These are phyloP conservation scores for Talaromyces atroroseus DNA, from an alignment of 2,329 filamentous ascomycete genomes.

Conservation along the genomic window DNA sequence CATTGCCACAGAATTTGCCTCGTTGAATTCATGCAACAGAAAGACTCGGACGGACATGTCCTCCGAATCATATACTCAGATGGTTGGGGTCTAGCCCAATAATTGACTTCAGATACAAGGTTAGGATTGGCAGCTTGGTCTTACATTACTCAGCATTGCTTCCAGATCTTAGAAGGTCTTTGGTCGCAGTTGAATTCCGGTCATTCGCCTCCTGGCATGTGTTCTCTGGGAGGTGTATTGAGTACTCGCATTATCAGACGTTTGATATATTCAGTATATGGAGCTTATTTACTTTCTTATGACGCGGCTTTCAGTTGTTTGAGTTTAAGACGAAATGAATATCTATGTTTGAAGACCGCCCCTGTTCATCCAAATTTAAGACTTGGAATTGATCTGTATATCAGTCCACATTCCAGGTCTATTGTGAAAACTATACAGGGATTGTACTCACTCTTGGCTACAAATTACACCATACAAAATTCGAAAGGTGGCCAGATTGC, in stretches of 20 bases:
- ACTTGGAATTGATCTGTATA: background rate
- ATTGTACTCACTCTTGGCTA: background rate
- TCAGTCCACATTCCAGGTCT: background rate
- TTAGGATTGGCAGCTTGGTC: conserved; percentile 4
- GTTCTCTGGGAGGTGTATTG: conserved; percentile 6
- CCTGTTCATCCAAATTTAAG: background rate
- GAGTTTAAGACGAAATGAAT: background rate
- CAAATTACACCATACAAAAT: background rate
- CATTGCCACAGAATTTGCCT: conserved; percentile 11
- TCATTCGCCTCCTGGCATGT: conserved; percentile 5
- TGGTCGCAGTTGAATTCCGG: conserved; percentile 16
- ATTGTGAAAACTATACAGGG: background rate
- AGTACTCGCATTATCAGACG: conserved; percentile 6
- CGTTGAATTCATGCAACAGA: background rate
- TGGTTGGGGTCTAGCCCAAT: conserved; percentile 9
- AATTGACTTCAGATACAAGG: conserved; percentile 7
- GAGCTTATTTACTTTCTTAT: conserved; percentile 5
- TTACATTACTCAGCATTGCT: background rate
- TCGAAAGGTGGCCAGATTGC: background rate
- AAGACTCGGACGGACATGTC: conserved; percentile 3
- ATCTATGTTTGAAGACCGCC: background rate
- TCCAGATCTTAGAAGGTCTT: conserved; percentile 3
- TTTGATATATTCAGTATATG: background rate
- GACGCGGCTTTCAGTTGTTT: conserved; percentile 4
- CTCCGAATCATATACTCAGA: conserved; percentile 7